Conservation (phyloP, 2,329 filamentous ascomycete genomes). For the Didymella sp. region DNA sequence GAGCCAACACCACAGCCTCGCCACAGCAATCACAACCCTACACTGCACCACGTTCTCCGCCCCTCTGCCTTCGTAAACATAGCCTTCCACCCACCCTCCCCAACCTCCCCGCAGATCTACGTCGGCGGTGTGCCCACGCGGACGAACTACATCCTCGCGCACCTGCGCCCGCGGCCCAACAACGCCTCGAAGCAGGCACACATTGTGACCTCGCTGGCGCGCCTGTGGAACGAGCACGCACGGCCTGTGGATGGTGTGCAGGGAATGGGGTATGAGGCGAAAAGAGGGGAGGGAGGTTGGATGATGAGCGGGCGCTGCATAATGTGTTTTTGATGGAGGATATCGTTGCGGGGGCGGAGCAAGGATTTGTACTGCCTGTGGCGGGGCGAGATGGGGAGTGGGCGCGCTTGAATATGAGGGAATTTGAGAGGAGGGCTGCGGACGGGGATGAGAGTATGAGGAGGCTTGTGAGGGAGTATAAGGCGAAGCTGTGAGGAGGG, state of each 20-base stretch:
- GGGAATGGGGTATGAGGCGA: neutral
- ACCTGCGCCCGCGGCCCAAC: conserved; percentile 30
- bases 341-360: conserved; percentile 36
- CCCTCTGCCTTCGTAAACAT: conserved; percentile 56
- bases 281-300: conserved; percentile 21
- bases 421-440: conserved; percentile 32
- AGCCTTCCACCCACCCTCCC: conserved; percentile 36
- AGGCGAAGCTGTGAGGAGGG: neutral
- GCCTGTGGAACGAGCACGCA: conserved; percentile 29
- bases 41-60: conserved; percentile 54
- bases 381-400: conserved; percentile 37
- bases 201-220: conserved; percentile 20
- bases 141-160: conserved; percentile 34
- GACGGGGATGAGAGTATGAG: conserved; percentile 34
- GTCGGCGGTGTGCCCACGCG: conserved; percentile 1
- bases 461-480: conserved; percentile 24
- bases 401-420: conserved; percentile 27
- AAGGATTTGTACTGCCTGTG: conserved; percentile 34
- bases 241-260: neutral
- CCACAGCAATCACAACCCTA: conserved; percentile 51
- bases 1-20: conserved; percentile 50
- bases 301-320: conserved; percentile 28
- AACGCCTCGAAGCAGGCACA: conserved; percentile 17
- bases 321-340: conserved; percentile 38
- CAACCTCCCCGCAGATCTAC: neutral